Conservation (phyloP, 1,139 yeast genomes). For the Tardiomyces depauwii region DNA sequence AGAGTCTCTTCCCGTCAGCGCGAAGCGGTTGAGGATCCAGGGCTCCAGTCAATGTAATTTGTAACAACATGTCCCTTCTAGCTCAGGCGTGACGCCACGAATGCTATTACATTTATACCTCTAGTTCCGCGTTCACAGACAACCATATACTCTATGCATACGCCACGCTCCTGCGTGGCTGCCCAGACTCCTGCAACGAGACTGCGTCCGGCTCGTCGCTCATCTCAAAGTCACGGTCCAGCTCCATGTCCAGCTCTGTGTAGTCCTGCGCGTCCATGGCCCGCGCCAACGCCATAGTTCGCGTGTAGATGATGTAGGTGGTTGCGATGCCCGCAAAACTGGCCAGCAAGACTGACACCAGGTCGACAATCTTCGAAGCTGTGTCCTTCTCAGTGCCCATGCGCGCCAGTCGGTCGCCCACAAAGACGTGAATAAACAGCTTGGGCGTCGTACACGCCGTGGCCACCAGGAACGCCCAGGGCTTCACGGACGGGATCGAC, state of each 20-base stretch:
- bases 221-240: slow-evolving; percentile 2
- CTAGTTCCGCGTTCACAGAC: too few species aligned
- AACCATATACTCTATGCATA: too few species aligned
- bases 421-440: slow-evolving; percentile 60
- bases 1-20: too few species aligned
- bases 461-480: slow-evolving; percentile 55
- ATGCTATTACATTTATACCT: too few species aligned
- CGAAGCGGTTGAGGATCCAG: too few species aligned
- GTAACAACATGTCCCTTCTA: too few species aligned
- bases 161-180: too few species aligned
- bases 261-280: slow-evolving; percentile 12
- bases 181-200: not conserved
- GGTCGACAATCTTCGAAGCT: slow-evolving; percentile 46
- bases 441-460: slow-evolving; percentile 74
- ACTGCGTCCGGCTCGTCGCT: slow-evolving; percentile 1
- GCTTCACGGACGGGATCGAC: slow-evolving; percentile 63
- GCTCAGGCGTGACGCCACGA: too few species aligned
- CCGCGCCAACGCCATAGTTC: slow-evolving; percentile 32
- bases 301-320: slow-evolving; percentile 59
- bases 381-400: slow-evolving; percentile 44
- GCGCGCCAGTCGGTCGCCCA: slow-evolving; percentile 66
- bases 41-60: too few species aligned
- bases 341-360: slow-evolving; percentile 52
- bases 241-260: slow-evolving; percentile 2
- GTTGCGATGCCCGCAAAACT: slow-evolving; percentile 45